Percentiles rank a stretch among this genome's conserved stretches.
phyloP scores from a whole-genome alignment of 108 stramenopile genomes.

The Hondaea fermentalgiana region DNA sequence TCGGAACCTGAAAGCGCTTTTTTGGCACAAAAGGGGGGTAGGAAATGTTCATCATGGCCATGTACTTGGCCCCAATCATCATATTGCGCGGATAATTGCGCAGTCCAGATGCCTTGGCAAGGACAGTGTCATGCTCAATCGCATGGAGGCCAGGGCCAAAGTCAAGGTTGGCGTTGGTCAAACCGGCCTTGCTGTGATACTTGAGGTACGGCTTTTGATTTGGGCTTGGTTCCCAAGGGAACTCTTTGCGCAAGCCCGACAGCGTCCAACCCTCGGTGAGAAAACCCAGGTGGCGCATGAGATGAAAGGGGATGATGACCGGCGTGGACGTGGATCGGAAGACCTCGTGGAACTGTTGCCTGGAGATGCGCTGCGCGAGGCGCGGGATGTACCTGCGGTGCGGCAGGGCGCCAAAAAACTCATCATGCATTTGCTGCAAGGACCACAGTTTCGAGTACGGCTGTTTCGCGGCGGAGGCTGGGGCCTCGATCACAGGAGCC shows the following conservation, averaged over 20 bases:
- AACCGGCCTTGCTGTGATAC: neutral
- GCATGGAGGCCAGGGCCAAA: neutral
- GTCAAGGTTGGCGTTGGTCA: neutral
- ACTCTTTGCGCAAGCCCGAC: neutral
- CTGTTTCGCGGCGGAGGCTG: neutral
- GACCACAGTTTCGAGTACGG: neutral
- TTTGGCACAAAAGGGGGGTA: neutral
- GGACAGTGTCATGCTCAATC: neutral
- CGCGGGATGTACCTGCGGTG: neutral
- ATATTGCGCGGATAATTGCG: neutral
- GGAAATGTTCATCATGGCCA: neutral
- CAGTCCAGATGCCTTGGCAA: neutral
- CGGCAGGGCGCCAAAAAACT: neutral
- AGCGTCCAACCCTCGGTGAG: slow-evolving; percentile 1
- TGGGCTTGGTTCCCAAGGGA: neutral
- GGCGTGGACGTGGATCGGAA: neutral
- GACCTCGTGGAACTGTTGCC: neutral
- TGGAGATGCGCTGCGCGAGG: neutral
- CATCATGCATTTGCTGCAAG: neutral
- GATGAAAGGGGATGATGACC: neutral
- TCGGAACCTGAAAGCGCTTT: slow-evolving; percentile 14
- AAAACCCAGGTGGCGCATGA: neutral
- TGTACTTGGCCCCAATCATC: slow-evolving; percentile 5
- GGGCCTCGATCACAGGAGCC: neutral
- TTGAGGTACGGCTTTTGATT: neutral